Percentiles rank a stretch among this genome's conserved stretches.
These are phyloP conservation scores for Cryptococcus sp. DNA, from an alignment of 1,284 basidiomycete species.

Conservation along the genomic window DNA sequence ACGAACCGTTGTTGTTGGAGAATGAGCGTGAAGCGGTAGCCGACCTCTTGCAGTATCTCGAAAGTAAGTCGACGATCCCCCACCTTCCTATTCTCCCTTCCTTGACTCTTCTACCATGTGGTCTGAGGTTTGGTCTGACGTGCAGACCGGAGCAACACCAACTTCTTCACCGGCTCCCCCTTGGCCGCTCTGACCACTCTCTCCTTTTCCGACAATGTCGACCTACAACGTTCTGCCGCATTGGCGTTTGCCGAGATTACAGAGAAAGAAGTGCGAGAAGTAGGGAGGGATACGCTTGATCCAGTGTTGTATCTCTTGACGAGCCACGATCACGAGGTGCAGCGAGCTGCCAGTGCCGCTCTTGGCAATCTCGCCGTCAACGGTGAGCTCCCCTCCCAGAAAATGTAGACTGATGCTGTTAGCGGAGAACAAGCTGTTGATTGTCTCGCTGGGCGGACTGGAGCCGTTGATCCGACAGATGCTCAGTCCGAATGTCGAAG, in stretches of 20 bases:
- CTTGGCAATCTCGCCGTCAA: constrained; percentile 98
- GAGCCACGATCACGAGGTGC: constrained; percentile 97
- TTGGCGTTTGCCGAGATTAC: constrained; percentile 99
- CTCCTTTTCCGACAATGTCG: constrained; percentile 98
- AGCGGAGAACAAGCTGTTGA: constrained; percentile 99
- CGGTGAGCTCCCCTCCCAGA: constrained; percentile 51
- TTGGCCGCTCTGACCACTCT: constrained; percentile 91
- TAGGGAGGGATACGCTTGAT: constrained; percentile 94
- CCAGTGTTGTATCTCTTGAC: constrained; percentile 96
- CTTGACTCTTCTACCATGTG: neutral
- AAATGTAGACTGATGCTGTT: constrained; percentile 13
- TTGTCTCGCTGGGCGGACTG: constrained; percentile 94
- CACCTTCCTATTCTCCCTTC: no score
- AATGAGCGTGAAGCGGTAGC: constrained; percentile 98
- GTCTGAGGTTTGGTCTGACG: neutral
- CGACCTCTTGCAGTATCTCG: constrained; percentile 92
- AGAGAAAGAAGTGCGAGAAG: constrained; percentile 97
- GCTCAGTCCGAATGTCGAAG: constrained; percentile 98
- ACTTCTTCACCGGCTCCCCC: constrained; percentile 91
- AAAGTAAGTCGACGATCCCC: constrained; percentile 61
- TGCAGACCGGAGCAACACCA: constrained; percentile 86
- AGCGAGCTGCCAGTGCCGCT: constrained; percentile 96
- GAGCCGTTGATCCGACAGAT: constrained; percentile 98
- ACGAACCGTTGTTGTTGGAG: constrained; percentile 91
- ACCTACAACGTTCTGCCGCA: constrained; percentile 94